Evolutionary conservation across 2,329 filamentous ascomycete genomes (phyloP), one percentile per base, ranked within the genome.

Genomic region (Hypoxylon sp.): DNA sequence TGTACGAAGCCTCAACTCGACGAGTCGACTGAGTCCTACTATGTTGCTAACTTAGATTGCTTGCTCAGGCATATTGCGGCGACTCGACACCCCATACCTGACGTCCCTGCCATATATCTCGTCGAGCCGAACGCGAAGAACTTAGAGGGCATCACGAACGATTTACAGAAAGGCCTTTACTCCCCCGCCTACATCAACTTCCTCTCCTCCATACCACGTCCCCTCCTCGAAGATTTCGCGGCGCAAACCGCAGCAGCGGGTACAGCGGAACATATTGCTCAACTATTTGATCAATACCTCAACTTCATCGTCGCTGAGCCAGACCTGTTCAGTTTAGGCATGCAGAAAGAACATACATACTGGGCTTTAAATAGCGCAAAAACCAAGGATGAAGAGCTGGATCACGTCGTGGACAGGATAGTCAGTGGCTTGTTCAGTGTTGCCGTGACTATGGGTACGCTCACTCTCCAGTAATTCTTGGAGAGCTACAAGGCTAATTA

Each of bases 381-480:
- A 76, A 97, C 94, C 2, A 92, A 91, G 70, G 96, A 98, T 73
- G 92, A 96, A 63, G 92, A 96, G 75, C 86, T 99, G 58, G 96
- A 98, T 75, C 84, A 87, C 55, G 89, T 96, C 37, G 88, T 99
- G 30, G 95, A 99, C 78, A 90, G 90, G 71, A 95, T 98, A 69
- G 96, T 99, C 53, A 96, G 92, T 74, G 96, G 96, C 0, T 83
- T 99, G n/a, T 99, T 98, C 81, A 97, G 94, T 69, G 96, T 99
- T 51, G 91, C 96, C 64, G 96, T 97, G n/a, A 99, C 96, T 4
- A 97, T 97, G 93, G 95, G 94, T 91, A 84, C 29, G 68, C 32
- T 41, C 7, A 14, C 23, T 25, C 27, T 11, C 2, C 12, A 14
- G 2, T 63, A 84, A 70, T 5, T 16, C 25, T 19, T 34, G 6